phyloP scores from a whole-genome alignment of 164 flowering plant species.

The Tetrastigma voinierianum region DNA sequence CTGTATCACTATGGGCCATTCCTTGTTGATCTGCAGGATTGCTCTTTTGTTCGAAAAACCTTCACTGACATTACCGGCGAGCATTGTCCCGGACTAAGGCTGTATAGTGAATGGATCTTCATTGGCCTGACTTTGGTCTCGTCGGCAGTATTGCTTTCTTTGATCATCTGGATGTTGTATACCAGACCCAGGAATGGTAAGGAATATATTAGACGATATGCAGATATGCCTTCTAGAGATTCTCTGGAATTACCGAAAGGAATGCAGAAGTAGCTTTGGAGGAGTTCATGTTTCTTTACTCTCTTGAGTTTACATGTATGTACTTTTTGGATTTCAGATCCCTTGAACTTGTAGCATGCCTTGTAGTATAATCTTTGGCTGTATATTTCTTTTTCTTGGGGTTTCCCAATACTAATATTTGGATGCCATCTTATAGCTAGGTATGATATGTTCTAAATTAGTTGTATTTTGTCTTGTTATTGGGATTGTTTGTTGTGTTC shows the following conservation, averaged over 20 bases:
- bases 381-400: no score
- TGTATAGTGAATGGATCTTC: conserved; percentile 26
- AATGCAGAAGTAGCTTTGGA: not conserved
- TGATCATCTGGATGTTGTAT: conserved; percentile 37
- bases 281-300: not conserved
- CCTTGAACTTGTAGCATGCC: no score
- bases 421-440: no score
- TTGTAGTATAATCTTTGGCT: no score
- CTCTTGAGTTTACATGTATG: no score
- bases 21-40: conserved; percentile 25
- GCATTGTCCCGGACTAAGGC: conserved; percentile 30
- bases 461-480: no score
- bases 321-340: no score
- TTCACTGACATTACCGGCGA: conserved; percentile 20
- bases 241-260: not conserved
- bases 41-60: conserved; percentile 26
- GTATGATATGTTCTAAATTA: no score
- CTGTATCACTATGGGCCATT: conserved; percentile 27
- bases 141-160: conserved; percentile 32
- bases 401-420: no score
- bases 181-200: conserved; percentile 27
- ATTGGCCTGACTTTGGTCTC: conserved; percentile 28
- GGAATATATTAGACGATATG: conserved; percentile 7
- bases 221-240: not conserved
- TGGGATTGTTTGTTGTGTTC: no score